A percentile compares a stretch with the other conserved stretches of the same genome.
phyloP scores from a whole-genome alignment of 345 rosid genomes.

The Bruguiera parviflora region DNA sequence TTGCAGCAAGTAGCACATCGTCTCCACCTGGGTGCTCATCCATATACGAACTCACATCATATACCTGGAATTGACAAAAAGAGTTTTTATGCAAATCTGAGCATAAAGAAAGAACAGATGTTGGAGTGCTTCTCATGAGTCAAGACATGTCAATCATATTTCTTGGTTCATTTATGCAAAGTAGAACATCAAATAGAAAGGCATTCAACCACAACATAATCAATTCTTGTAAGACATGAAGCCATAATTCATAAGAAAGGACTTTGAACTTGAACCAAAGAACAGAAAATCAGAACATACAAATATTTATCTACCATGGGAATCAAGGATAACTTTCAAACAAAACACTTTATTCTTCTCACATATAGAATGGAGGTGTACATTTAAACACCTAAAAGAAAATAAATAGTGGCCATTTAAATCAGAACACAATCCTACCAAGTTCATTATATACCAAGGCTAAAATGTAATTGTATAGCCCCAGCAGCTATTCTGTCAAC shows the following conservation, averaged over 20 bases:
- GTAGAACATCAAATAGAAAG: background rate
- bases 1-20: slow-evolving; percentile 66
- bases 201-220: background rate
- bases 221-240: background rate
- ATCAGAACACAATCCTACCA: no score
- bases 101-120: background rate
- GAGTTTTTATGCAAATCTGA: background rate
- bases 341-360: no score
- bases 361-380: no score
- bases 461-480: background rate
- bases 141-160: background rate
- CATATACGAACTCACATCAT: slow-evolving; percentile 74
- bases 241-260: background rate
- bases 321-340: no score
- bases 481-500: background rate
- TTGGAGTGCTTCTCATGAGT: background rate
- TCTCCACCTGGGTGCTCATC: slow-evolving; percentile 98
- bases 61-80: slow-evolving; percentile 47
- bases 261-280: background rate
- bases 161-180: background rate
- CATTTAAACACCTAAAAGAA: no score
- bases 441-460: background rate
- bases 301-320: background rate
- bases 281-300: background rate
- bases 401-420: no score